Conservation (phyloP, 75 land plant genomes). For the Sequoiadendron giganteum region DNA sequence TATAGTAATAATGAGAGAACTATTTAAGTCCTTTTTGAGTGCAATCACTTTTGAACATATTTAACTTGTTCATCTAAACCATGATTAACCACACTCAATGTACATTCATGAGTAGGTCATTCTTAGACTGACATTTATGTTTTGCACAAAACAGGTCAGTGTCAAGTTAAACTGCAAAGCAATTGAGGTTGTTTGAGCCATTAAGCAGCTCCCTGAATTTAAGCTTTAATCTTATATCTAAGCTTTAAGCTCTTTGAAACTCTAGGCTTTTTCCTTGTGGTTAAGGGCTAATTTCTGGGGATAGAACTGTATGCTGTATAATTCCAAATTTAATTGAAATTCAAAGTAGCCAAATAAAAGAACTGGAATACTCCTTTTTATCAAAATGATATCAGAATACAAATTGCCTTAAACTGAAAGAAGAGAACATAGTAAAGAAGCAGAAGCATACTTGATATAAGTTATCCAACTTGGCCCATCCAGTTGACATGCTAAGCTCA, state of each 20-base stretch:
- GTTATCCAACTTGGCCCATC: conserved; percentile 75
- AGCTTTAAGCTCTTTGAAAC: background rate
- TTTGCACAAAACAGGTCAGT: background rate
- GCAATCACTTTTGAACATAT: background rate
- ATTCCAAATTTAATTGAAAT: background rate
- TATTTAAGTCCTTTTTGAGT: background rate
- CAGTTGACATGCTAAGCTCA: conserved; percentile 83
- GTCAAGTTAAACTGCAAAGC: background rate
- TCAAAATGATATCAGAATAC: background rate
- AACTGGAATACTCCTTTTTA: background rate
- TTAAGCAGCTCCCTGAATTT: background rate
- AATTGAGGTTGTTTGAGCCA: background rate
- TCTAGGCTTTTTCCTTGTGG: background rate
- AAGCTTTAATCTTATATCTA: no score
- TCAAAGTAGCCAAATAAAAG: background rate
- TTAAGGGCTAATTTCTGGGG: background rate
- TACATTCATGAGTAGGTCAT: background rate
- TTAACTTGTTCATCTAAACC: background rate
- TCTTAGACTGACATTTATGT: background rate
- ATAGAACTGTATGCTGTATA: background rate
- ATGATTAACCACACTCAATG: no score
- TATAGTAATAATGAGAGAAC: background rate
- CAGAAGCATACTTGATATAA: conserved; percentile 60
- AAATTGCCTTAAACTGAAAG: background rate
- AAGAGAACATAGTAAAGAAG: background rate